Evolutionary conservation across 495 filamentous ascomycete species (phyloP).

Genomic region (Penicillium psychrofluorescens): DNA sequence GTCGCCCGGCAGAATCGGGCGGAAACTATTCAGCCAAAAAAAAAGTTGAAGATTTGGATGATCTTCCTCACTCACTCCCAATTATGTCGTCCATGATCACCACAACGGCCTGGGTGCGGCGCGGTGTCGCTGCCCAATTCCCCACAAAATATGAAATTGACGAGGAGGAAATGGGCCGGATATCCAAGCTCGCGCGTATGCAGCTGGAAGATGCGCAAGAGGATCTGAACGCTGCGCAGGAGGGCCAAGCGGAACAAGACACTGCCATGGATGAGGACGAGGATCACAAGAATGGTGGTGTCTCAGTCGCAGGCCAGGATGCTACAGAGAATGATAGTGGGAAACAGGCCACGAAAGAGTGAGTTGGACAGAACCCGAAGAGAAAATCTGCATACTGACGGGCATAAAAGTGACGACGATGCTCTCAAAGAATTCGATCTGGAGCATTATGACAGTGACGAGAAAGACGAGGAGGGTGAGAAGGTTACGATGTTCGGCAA

Average conservation of each 20-base stretch:
- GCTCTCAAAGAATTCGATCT: constrained; percentile 93
- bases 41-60: constrained; percentile 10
- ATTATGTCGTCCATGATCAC: constrained; percentile 81
- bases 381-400: constrained; percentile 9
- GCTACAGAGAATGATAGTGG: constrained; percentile 17
- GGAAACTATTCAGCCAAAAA: constrained; percentile 13
- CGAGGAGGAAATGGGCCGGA: constrained; percentile 86
- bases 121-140: constrained; percentile 87
- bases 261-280: constrained; percentile 25
- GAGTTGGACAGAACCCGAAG: constrained; percentile 8
- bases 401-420: constrained; percentile 55
- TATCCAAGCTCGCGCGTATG: constrained; percentile 79
- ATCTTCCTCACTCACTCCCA: constrained; percentile 9
- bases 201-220: constrained; percentile 90
- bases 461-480: constrained; percentile 57
- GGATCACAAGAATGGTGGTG: constrained; percentile 6
- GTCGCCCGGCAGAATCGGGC: constrained; percentile 10
- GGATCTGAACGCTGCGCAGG: constrained; percentile 64
- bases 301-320: constrained; percentile 1
- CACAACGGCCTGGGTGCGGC: constrained; percentile 85
- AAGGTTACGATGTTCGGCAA: constrained; percentile 92
- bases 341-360: constrained; percentile 12
- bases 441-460: constrained; percentile 87
- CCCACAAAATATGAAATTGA: constrained; percentile 86
- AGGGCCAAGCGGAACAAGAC: constrained; percentile 20